Evolutionary conservation across 179 eudicot genomes (phyloP).

Genomic region (Carnegiea gigantea): DNA sequence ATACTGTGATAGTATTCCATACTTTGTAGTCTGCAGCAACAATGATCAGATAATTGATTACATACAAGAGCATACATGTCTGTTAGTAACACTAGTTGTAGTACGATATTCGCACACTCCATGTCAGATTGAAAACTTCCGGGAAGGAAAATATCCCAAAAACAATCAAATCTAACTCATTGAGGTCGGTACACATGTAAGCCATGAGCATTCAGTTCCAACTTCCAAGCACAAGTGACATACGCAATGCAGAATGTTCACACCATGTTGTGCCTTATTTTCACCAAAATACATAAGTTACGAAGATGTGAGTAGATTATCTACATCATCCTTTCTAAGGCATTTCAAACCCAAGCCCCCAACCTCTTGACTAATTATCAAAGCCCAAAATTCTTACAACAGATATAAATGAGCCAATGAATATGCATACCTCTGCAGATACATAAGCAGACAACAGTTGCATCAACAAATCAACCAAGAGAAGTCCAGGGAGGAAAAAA

Average conservation of each 20-base stretch:
- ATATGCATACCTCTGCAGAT: neutral
- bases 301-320: conserved; percentile 1
- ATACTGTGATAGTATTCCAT: neutral
- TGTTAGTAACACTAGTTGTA: too few relatives aligned
- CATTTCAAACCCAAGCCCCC: neutral
- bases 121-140: neutral
- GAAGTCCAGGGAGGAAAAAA: neutral
- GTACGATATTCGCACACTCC: neutral
- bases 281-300: neutral
- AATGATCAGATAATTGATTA: neutral
- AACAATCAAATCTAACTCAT: neutral
- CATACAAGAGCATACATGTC: neutral
- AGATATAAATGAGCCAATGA: neutral
- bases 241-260: neutral
- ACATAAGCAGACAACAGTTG: neutral
- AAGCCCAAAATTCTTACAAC: neutral
- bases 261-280: neutral
- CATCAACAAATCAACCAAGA: conserved; percentile 7
- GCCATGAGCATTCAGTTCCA: too few relatives aligned
- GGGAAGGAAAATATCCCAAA: neutral
- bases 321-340: neutral
- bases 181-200: neutral
- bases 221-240: too few relatives aligned
- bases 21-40: neutral
- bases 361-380: neutral